Evolutionary conservation across 2,329 filamentous ascomycete species (phyloP).

Genomic region (Pseudogymnoascus destructans): DNA sequence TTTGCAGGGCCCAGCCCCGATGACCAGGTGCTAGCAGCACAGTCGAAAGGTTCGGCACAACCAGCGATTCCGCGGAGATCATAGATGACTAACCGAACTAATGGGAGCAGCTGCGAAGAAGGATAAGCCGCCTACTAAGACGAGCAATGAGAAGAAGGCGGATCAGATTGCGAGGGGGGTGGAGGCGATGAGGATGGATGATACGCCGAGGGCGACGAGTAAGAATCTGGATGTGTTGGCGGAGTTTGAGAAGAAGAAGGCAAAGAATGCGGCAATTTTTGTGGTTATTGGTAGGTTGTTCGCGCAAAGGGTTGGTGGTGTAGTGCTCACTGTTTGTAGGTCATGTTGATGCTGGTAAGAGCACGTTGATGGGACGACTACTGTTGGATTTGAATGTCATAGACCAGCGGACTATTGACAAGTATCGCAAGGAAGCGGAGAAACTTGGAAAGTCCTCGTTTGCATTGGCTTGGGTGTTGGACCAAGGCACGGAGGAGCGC

Average conservation of each 20-base stretch:
- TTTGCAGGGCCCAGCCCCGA: constrained; percentile 86
- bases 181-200: constrained; percentile 35
- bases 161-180: constrained; percentile 34
- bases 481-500: constrained; percentile 81
- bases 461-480: constrained; percentile 91
- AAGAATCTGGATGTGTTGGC: constrained; percentile 77
- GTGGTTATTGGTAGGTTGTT: constrained; percentile 69
- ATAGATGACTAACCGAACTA: constrained; percentile 12
- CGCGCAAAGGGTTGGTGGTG: neutral
- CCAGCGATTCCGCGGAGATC: constrained; percentile 22
- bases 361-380: constrained; percentile 91
- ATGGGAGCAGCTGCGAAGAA: constrained; percentile 30
- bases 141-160: constrained; percentile 29
- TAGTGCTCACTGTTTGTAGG: constrained; percentile 36
- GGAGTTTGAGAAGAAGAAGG: constrained; percentile 62
- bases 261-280: constrained; percentile 76
- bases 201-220: constrained; percentile 45
- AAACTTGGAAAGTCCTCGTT: constrained; percentile 91
- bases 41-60: constrained; percentile 66
- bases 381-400: constrained; percentile 80
- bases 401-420: constrained; percentile 77
- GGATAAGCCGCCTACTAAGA: constrained; percentile 28
- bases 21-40: constrained; percentile 75
- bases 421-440: constrained; percentile 76
- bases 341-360: constrained; percentile 95